Conservation (phyloP, 148 eudicot species). For the Amaranthus hypochondriacus region DNA sequence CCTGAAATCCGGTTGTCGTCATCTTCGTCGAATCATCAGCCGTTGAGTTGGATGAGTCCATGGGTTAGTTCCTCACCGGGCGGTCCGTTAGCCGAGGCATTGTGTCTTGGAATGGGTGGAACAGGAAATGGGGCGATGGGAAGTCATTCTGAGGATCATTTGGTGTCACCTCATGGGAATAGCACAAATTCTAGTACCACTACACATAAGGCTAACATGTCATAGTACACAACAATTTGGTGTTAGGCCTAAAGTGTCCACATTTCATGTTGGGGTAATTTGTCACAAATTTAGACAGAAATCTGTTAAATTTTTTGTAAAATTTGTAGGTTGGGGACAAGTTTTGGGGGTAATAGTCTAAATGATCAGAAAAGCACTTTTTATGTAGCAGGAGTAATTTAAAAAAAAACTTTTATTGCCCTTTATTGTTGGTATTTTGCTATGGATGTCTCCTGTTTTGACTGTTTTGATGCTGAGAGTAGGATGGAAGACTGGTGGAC, state of each 20-base stretch:
- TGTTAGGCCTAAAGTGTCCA: too few species aligned
- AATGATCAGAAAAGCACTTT: not conserved
- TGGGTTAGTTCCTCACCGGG: conserved; percentile 62
- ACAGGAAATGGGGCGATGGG: conserved; percentile 20
- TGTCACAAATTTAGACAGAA: not conserved
- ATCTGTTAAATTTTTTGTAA: conserved; percentile 5
- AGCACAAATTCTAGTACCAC: conserved; percentile 47
- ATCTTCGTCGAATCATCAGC: conserved; percentile 9
- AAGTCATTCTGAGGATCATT: conserved; percentile 12
- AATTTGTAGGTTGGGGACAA: conserved; percentile 6
- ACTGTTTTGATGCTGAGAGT: not conserved
- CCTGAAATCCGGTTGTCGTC: not conserved
- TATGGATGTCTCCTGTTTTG: not conserved
- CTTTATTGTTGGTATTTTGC: not conserved
- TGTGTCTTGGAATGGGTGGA: conserved; percentile 62
- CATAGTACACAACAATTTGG: too few species aligned
- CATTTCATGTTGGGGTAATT: too few species aligned
- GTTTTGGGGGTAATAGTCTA: not conserved
- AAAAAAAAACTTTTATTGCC: not conserved
- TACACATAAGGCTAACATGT: conserved; percentile 7
- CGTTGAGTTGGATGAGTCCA: conserved; percentile 30
- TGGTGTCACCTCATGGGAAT: conserved; percentile 39
- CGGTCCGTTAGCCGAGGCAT: conserved; percentile 78
- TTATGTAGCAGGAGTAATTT: conserved; percentile 1
- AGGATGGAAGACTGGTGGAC: not conserved